phyloP scores from a whole-genome alignment of 2,329 filamentous ascomycete species.

The Alternaria brassicae region DNA sequence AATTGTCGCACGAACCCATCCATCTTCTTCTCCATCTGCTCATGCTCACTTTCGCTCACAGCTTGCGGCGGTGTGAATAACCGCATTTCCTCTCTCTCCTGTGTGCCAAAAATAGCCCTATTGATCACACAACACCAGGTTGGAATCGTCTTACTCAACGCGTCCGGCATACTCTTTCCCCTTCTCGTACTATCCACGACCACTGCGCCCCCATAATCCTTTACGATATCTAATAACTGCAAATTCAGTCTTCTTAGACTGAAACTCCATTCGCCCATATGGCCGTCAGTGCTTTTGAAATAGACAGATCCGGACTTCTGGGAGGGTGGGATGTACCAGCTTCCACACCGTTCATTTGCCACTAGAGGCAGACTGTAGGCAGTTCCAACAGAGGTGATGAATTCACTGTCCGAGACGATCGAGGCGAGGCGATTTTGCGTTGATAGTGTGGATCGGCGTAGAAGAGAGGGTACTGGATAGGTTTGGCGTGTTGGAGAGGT shows the following conservation, averaged over 20 bases:
- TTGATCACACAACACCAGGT: conserved; percentile 94
- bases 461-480: conserved; percentile 67
- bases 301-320: conserved; percentile 78
- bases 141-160: conserved; percentile 89
- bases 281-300: conserved; percentile 98
- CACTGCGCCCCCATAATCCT: conserved; percentile 74
- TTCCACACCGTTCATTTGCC: conserved; percentile 93
- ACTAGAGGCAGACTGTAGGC: conserved; percentile 72
- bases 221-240: conserved; percentile 75
- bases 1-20: conserved; percentile 61
- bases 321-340: conserved; percentile 82
- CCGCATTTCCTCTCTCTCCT: conserved; percentile 30
- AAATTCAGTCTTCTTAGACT: conserved; percentile 84
- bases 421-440: conserved; percentile 83
- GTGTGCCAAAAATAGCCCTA: conserved; percentile 74
- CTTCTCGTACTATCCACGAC: conserved; percentile 92
- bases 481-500: conserved; percentile 69
- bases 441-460: conserved; percentile 78
- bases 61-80: conserved; percentile 76
- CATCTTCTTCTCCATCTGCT: conserved; percentile 75
- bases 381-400: conserved; percentile 69
- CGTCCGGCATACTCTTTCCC: conserved; percentile 96
- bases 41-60: conserved; percentile 76
- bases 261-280: conserved; percentile 89
- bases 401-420: conserved; percentile 76